Percentiles rank a stretch among this genome's conserved stretches.
Conservation (phyloP, 768 basidiomycete genomes). For the Solioccasus polychromus region DNA sequence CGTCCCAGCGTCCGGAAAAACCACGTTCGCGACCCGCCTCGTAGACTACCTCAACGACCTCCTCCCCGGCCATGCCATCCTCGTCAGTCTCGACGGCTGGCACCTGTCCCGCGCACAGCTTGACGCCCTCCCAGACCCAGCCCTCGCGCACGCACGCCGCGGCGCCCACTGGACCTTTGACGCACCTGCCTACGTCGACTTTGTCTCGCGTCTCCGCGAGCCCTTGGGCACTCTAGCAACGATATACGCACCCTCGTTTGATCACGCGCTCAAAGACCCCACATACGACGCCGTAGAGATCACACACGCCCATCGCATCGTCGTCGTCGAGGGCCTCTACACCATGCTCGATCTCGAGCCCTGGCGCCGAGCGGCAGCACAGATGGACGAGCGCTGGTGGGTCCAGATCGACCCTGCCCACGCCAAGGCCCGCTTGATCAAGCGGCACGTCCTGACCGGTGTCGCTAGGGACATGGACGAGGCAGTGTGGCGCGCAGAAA, state of each 20-base stretch:
- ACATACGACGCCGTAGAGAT: constrained; percentile 56
- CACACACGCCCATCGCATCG: constrained; percentile 63
- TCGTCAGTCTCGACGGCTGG: constrained; percentile 90
- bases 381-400: constrained; percentile 80
- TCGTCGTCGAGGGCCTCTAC: constrained; percentile 92
- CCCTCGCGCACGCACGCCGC: constrained; percentile 72
- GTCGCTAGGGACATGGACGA: constrained; percentile 63
- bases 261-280: constrained; percentile 87
- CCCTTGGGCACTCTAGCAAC: too few species aligned
- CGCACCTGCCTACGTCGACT: constrained; percentile 62
- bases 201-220: constrained; percentile 54
- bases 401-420: constrained; percentile 55
- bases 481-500: constrained; percentile 66
- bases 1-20: constrained; percentile 86
- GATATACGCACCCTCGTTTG: constrained; percentile 80
- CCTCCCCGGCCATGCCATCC: constrained; percentile 42
- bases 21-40: constrained; percentile 64
- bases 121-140: constrained; percentile 71
- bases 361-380: constrained; percentile 63
- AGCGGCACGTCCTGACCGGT: constrained; percentile 75
- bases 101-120: constrained; percentile 80
- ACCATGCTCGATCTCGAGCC: constrained; percentile 68
- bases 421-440: constrained; percentile 59
- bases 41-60: constrained; percentile 50
- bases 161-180: constrained; percentile 95